Base-by-base conservation (phyloP, 768 basidiomycete genomes). In the Lactarius hengduanensis region DNA sequence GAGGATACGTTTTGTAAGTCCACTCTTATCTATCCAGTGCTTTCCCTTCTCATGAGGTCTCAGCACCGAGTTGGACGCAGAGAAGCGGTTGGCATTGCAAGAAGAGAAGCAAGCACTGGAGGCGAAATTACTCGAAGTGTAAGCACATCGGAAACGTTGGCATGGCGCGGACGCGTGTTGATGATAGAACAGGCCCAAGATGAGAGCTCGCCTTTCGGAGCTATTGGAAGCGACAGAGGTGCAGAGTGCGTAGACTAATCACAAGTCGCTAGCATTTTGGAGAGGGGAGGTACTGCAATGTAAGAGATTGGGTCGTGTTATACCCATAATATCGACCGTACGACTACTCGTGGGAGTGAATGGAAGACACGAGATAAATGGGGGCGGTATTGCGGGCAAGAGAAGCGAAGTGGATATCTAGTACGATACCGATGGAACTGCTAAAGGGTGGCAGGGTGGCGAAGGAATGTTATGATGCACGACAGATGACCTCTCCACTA, bases 71-170 rank as follows among this genome's bases (percentile, higher is more conserved):
- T 80, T 98, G 41, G 91, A 98, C 73, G 90, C 94, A 20, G 92
- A 96, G 77, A 90, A 88, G 76, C 86, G 96, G 11, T 80, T 97
- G 59, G 92, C 90, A 1, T 78, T 98, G 54, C 94, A 97, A 77
- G 93, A 96, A 74, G 96, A 99, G 83, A 97, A 96, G 77, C 92
- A 96, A 76, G 82, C 80, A 34, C 75, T 98, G 57, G 94, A 97
- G 74, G 81, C 87, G 36, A 96, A 91, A 76, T 77, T 98, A 66
- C 80, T 90, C 40, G 93, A 95, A 76, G 90, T 98, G 84, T 93
- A 75, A 82, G 91, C 83, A 57, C 40, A 20, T 57, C 28, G 69
- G 40, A 11, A 32, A 56, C 22, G 55, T 61, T 36, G 34, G 13
- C 15, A 13, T 34, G 30, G 18, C 20, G 10, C n/a, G 36, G 30